Conservation (phyloP, 2,329 filamentous ascomycete species). For the Clarireedia monteithiana region DNA sequence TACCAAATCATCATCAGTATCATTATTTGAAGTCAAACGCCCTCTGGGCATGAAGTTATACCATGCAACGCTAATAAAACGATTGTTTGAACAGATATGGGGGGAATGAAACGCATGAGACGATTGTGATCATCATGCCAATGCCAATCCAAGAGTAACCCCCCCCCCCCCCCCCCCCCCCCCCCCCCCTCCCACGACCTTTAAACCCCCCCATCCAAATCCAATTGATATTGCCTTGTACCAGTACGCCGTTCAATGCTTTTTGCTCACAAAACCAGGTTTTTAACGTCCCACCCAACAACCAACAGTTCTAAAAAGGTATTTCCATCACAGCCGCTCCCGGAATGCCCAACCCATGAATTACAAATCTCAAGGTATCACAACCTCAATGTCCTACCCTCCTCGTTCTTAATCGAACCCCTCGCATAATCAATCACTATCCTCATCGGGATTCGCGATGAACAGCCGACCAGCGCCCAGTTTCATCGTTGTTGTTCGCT, state of each 20-base stretch:
- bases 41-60: neutral
- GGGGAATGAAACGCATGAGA: neutral
- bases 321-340: neutral
- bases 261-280: neutral
- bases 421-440: constrained; percentile 24
- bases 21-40: neutral
- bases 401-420: neutral
- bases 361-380: neutral
- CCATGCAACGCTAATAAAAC: constrained; percentile 4
- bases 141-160: constrained; percentile 6
- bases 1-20: neutral
- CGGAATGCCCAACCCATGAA: neutral
- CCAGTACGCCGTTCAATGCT: constrained; percentile 7
- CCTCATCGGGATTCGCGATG: constrained; percentile 71
- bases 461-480: constrained; percentile 59
- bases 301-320: constrained; percentile 3
- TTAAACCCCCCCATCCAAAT: constrained; percentile 1
- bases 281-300: neutral
- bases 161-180: neutral
- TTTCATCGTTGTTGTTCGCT: constrained; percentile 66
- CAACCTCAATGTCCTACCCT: neutral
- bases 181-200: neutral
- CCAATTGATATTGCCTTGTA: constrained; percentile 12
- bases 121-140: neutral
- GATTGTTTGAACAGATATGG: constrained; percentile 3